Conservation (phyloP, 768 basidiomycete species). For the Termitomyces sp. region DNA sequence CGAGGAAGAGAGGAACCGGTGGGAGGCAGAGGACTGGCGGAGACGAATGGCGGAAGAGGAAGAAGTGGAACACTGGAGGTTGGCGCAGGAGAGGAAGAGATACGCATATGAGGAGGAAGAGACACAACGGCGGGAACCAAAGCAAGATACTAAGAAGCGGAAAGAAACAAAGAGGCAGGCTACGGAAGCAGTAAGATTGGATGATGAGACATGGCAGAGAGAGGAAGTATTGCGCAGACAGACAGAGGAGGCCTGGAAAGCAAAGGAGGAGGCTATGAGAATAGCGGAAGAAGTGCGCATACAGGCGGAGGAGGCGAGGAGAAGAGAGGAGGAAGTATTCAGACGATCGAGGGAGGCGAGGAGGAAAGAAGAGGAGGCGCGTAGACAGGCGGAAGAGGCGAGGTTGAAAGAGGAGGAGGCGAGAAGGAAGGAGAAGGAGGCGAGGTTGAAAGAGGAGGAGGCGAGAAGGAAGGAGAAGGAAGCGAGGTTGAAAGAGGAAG, state of each 20-base stretch:
- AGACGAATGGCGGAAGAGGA: slow-evolving; percentile 12
- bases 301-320: slow-evolving; percentile 18
- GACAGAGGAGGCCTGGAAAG: slow-evolving; percentile 25
- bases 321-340: slow-evolving; percentile 25
- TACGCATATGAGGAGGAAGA: slow-evolving; percentile 14
- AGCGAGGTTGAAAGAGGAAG: slow-evolving; percentile 22
- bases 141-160: slow-evolving; percentile 11
- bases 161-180: slow-evolving; percentile 14
- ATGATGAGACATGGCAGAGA: slow-evolving; percentile 15
- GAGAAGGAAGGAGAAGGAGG: slow-evolving; percentile 25
- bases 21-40: slow-evolving; percentile 13
- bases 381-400: slow-evolving; percentile 20
- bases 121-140: slow-evolving; percentile 2
- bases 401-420: slow-evolving; percentile 26
- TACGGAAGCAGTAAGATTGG: slow-evolving; percentile 16
- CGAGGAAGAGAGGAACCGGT: slow-evolving; percentile 12
- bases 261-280: slow-evolving; percentile 20
- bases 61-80: slow-evolving; percentile 24
- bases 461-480: slow-evolving; percentile 23
- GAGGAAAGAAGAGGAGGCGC: slow-evolving; percentile 25
- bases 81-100: slow-evolving; percentile 8
- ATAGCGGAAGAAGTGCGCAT: slow-evolving; percentile 10
- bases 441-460: slow-evolving; percentile 22
- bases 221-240: slow-evolving; percentile 20
- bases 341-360: slow-evolving; percentile 25